Base-by-base conservation (phyloP, 2,329 filamentous ascomycete genomes). In the Ascochyta viciae-villosae region DNA sequence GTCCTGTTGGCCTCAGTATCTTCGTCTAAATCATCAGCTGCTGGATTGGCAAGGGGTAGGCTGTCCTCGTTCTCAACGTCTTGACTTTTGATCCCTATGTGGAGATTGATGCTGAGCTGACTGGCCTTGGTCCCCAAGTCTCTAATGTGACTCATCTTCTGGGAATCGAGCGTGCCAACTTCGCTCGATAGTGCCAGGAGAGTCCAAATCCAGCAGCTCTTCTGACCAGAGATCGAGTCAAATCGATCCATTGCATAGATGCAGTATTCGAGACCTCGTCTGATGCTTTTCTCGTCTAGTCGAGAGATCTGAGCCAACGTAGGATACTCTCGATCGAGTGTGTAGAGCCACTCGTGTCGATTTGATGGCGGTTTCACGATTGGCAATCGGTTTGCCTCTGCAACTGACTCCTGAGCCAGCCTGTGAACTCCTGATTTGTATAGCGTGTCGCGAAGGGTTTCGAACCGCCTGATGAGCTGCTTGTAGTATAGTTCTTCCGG, bases 131-230 rank as follows among this genome's bases (percentile, higher is more conserved):
- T 91, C 0, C 90, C 92, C 31, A 98, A 74, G 54, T 95, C 91
- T 46, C 94, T 83, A 26, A 97, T 80, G 67, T 87, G 86, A 5
- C 87, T 88, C 29, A 96, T 85, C 68, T 95, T 89, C 39, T 87
- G 84, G 60, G 91, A 89, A 58, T 86, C 85, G 72, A 97, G 79
- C 73, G 90, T 87, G 1, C 92, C 92, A 9, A 86, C 79, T 33
- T 91, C 89, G 0, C 90, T 88, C 55, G 94, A 82, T 54, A 87
- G 84, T 3, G 90, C 91, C 40, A 97, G 80, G 54, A 96, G 76
- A 0, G 89, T 87, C 93, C 92, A 97, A 4, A 91, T 80, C 94
- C 94, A 98, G 15, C 87, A 83, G 57, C 91, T 92, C 4, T 90
- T 87, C 43, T 87, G 84, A 65, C 85, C 83, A 24, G 85, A 81